phyloP scores from a whole-genome alignment of 2,329 filamentous ascomycete species.

The Diaporthe capsici region DNA sequence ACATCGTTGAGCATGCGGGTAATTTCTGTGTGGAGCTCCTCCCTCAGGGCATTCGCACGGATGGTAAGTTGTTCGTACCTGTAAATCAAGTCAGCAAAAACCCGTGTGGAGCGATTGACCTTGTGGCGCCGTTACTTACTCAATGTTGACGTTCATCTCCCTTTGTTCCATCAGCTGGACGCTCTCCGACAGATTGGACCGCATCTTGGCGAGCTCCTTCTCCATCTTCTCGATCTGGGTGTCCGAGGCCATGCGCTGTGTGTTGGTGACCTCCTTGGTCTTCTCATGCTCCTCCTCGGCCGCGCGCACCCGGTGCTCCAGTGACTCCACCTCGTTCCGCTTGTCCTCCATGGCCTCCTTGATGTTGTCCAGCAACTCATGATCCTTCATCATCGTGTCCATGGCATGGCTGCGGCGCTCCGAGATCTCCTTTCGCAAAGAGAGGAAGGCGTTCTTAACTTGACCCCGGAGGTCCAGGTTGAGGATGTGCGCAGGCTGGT shows the following conservation, averaged over 20 bases:
- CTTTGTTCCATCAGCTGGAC: constrained; percentile 94
- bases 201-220: constrained; percentile 96
- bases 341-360: constrained; percentile 98
- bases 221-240: constrained; percentile 99
- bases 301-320: constrained; percentile 88
- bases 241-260: constrained; percentile 90
- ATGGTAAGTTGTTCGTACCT: constrained; percentile 95
- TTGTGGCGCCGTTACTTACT: constrained; percentile 69
- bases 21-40: constrained; percentile 97
- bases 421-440: constrained; percentile 90
- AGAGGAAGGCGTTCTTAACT: constrained; percentile 83
- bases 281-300: constrained; percentile 96
- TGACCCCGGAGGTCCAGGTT: constrained; percentile 89
- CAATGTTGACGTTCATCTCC: constrained; percentile 96
- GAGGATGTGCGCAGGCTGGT: constrained; percentile 89
- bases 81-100: constrained; percentile 32
- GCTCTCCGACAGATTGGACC: constrained; percentile 84
- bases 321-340: constrained; percentile 88
- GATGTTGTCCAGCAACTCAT: constrained; percentile 93
- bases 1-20: constrained; percentile 97
- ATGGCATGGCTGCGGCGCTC: constrained; percentile 86
- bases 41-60: constrained; percentile 85
- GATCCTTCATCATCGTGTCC: constrained; percentile 93
- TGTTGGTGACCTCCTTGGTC: constrained; percentile 87
- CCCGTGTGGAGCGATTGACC: not conserved